phyloP scores from a whole-genome alignment of 2,329 filamentous ascomycete genomes.

The Bipolaris zeicola region DNA sequence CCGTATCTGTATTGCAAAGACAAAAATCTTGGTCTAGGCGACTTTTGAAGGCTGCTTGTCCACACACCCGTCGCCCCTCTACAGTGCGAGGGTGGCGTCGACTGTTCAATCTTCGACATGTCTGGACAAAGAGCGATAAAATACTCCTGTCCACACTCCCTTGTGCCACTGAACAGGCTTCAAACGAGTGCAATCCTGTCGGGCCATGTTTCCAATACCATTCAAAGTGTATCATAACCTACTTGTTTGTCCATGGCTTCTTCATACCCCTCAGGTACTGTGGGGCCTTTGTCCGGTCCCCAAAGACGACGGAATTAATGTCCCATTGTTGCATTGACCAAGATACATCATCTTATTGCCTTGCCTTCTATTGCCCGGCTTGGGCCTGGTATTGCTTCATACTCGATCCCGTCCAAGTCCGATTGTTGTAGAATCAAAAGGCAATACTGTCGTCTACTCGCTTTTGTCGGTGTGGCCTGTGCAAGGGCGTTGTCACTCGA shows the following conservation, averaged over 20 bases:
- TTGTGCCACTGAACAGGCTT: conserved; percentile 31
- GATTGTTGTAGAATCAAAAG: background rate
- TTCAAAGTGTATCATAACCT: background rate
- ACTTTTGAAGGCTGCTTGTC: conserved; percentile 38
- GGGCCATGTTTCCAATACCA: background rate
- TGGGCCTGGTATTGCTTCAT: background rate
- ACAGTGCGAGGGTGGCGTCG: conserved; percentile 25
- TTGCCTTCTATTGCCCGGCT: background rate
- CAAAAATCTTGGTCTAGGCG: conserved; percentile 41
- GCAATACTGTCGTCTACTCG: background rate
- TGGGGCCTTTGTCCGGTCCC: background rate
- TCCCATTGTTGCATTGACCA: background rate
- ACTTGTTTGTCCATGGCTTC: background rate
- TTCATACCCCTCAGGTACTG: background rate
- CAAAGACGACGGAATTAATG: no score
- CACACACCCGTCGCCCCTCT: conserved; percentile 25
- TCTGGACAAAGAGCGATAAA: conserved; percentile 9
- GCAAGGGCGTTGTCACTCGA: background rate
- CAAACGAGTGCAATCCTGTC: conserved; percentile 22
- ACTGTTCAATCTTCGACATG: conserved; percentile 34
- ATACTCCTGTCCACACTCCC: conserved; percentile 21
- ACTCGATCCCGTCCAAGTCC: background rate
- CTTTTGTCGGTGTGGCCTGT: background rate
- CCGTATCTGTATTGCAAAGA: conserved; percentile 47
- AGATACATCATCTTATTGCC: background rate